These are phyloP conservation scores for Mucor velutinosus DNA, from an alignment of 371 early-diverging fungal genomes.

Conservation along the genomic window DNA sequence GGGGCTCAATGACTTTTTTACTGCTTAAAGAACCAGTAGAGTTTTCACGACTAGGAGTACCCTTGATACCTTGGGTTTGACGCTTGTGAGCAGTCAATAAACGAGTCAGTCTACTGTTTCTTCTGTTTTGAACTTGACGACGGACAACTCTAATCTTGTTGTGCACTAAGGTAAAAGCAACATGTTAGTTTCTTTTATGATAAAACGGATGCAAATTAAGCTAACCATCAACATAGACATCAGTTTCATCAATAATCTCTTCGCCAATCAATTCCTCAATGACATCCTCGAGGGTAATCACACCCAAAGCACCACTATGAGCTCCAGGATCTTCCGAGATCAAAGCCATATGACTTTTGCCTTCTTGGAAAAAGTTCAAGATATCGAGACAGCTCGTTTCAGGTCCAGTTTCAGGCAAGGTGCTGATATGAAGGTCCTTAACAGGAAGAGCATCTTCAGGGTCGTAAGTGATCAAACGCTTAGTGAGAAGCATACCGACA, in stretches of 20 bases:
- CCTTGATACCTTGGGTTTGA: neutral
- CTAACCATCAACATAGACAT: constrained; percentile 90
- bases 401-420: constrained; percentile 74
- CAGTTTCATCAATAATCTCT: constrained; percentile 94
- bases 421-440: constrained; percentile 65
- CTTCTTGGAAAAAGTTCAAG: constrained; percentile 92
- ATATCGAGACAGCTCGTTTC: constrained; percentile 87
- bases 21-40: constrained; percentile 13
- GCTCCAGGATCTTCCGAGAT: constrained; percentile 65
- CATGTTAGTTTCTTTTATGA: no score
- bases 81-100: constrained; percentile 25
- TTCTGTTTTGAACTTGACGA: constrained; percentile 27
- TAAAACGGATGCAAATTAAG: no score
- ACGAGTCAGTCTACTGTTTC: constrained; percentile 27
- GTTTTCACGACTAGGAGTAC: constrained; percentile 11
- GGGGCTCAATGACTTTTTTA: constrained; percentile 27
- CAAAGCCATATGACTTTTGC: constrained; percentile 80
- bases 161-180: constrained; percentile 16
- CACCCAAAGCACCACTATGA: constrained; percentile 71
- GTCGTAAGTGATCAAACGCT: constrained; percentile 84
- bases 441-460: constrained; percentile 82
- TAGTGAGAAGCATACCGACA: constrained; percentile 92
- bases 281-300: constrained; percentile 96
- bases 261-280: constrained; percentile 95
- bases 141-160: constrained; percentile 34